Conservation (phyloP, 2,329 filamentous ascomycete genomes). For the Phoma sp. region DNA sequence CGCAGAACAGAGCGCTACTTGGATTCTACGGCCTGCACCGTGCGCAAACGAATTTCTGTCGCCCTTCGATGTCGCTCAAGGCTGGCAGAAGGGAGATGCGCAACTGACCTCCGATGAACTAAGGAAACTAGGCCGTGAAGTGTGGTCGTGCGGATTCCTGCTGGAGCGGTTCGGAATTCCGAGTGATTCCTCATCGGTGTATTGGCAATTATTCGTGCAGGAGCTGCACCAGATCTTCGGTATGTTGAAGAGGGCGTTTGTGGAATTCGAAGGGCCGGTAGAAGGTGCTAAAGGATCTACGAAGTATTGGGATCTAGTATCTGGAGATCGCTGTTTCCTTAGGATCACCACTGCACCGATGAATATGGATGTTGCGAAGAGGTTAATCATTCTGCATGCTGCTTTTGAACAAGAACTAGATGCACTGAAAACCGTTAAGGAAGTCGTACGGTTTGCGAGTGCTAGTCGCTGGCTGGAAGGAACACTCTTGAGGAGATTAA, state of each 20-base stretch:
- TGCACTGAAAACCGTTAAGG: neutral
- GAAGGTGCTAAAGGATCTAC: neutral
- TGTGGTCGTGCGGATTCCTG: conserved; percentile 4
- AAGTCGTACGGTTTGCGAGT: neutral
- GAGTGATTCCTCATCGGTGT: neutral
- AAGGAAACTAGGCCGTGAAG: neutral
- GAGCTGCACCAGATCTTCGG: neutral
- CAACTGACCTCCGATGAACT: neutral
- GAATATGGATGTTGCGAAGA: neutral
- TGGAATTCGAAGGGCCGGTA: neutral
- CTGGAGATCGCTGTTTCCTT: neutral
- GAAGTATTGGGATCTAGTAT: neutral
- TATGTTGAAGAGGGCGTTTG: neutral
- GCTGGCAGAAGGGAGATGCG: neutral
- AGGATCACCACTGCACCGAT: neutral
- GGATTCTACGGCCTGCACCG: conserved; percentile 8
- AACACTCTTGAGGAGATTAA: neutral
- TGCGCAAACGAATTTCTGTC: neutral
- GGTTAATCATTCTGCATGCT: neutral
- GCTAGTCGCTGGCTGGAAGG: conserved; percentile 5
- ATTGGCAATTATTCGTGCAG: neutral
- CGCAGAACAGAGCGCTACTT: neutral
- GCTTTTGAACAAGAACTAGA: conserved; percentile 4
- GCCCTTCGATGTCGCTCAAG: neutral
- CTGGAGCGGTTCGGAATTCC: neutral